These are phyloP conservation scores for Quercus gilva DNA, from an alignment of 306 rosid species.

Conservation along the genomic window DNA sequence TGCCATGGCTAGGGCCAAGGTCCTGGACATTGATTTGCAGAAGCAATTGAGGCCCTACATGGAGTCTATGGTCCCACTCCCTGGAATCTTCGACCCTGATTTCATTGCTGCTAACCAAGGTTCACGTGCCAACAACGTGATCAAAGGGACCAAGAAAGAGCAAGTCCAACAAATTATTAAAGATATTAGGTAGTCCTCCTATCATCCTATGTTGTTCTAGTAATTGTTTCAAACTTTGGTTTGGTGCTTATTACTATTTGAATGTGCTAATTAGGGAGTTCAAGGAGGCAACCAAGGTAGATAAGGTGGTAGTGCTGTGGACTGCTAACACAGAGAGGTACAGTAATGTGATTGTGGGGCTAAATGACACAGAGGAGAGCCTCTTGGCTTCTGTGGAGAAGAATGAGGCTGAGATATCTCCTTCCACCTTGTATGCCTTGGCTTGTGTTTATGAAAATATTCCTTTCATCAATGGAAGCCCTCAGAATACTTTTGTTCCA, in stretches of 20 bases:
- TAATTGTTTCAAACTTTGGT: background rate
- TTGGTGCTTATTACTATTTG: constrained; percentile 2
- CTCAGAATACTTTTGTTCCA: constrained; percentile 97
- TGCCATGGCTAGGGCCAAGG: constrained; percentile 92
- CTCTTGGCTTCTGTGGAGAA: constrained; percentile 77
- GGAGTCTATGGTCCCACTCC: constrained; percentile 98
- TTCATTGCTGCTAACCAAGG: constrained; percentile 98
- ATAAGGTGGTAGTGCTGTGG: constrained; percentile 91
- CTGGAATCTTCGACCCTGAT: constrained; percentile 89
- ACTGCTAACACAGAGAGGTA: constrained; percentile 99
- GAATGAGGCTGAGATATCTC: constrained; percentile 94
- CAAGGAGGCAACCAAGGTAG: constrained; percentile 82
- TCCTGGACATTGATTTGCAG: constrained; percentile 92
- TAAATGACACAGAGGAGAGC: constrained; percentile 77
- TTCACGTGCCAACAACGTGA: constrained; percentile 79
- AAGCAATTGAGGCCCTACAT: constrained; percentile 94
- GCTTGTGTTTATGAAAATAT: constrained; percentile 83
- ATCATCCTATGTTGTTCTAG: background rate
- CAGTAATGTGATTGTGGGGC: constrained; percentile 76
- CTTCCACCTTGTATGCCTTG: constrained; percentile 83
- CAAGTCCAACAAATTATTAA: constrained; percentile 75
- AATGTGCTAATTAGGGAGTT: constrained; percentile 61
- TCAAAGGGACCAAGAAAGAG: constrained; percentile 86
- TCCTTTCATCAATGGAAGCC: constrained; percentile 98
- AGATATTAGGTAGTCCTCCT: constrained; percentile 59